Evolutionary conservation across 1,284 basidiomycete genomes (phyloP), one percentile per base, ranked within the genome.

Genomic region (Omphalotus olearius): DNA sequence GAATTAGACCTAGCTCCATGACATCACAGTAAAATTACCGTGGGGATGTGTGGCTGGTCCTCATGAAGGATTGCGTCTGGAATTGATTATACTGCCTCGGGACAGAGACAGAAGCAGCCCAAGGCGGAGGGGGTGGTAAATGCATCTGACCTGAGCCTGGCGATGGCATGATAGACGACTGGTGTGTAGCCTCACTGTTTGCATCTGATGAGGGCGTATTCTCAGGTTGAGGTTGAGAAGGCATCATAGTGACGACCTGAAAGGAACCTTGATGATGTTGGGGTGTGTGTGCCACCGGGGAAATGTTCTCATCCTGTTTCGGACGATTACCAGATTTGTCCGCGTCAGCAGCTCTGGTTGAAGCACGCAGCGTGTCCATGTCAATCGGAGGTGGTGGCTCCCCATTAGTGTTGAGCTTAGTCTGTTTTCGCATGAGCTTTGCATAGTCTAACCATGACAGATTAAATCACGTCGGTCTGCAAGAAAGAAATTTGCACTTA

Each of bases 391-490:
- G 75, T 2, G 72, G 66, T 14, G 53, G 47, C 40, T 70, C 62
- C 54, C 80, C 83, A n/a, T 73, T 66, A 39, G 46, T n/a, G 18
- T 72, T 59, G 6, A 71, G 71, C 62, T 87, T 85, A 42, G 86
- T 83, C 42, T 82, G 75, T 62, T 88, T 88, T 45, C 86, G 79
- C 72, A 86, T 80, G 25, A 90, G 73, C 61, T 89, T 89, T 5
- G 86, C 87, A 59, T 88, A 89, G 67, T 89, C 86, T 88, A 54
- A 39, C 45, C 38, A 47, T 17, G 17, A 49, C 46, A 28, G 51
- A 54, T 46, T 42, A 56, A 42, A 48, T 43, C 45, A 23, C 20
- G 41, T 23, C 56, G 45, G 36, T 45, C 52, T 41, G 30, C 38
- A 28, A 53, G 30, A 35, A 46, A 48, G 25, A 52, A 51, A 53